Conservation (phyloP, 108 stramenopile genomes). For the Skeletonema menzelii region DNA sequence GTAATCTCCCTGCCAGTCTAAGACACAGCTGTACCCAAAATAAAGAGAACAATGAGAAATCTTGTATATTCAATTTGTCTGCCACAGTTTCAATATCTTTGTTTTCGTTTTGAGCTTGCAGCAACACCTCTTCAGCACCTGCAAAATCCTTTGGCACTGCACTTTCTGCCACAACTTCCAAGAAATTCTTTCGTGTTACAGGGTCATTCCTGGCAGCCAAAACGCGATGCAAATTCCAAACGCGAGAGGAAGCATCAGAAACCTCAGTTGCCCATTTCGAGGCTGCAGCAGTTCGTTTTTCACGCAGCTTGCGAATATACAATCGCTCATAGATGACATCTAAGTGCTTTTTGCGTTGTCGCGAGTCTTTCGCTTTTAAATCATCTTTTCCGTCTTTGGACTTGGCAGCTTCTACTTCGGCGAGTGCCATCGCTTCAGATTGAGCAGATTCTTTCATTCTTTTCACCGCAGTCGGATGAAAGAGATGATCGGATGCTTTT, state of each 20-base stretch:
- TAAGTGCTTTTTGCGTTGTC: slow-evolving; percentile 58
- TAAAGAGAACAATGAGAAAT: slow-evolving; percentile 64
- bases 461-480: slow-evolving; percentile 42
- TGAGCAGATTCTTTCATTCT: slow-evolving; percentile 38
- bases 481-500: slow-evolving; percentile 41
- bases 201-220: slow-evolving; percentile 78
- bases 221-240: slow-evolving; percentile 82
- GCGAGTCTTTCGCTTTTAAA: slow-evolving; percentile 44
- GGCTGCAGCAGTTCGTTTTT: slow-evolving; percentile 61
- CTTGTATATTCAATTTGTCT: slow-evolving; percentile 4
- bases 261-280: slow-evolving; percentile 59
- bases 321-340: slow-evolving; percentile 52
- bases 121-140: slow-evolving; percentile 13
- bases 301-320: slow-evolving; percentile 62
- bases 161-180: slow-evolving; percentile 66
- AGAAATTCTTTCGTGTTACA: slow-evolving; percentile 66
- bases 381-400: slow-evolving; percentile 46
- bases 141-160: slow-evolving; percentile 57
- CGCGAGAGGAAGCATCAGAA: slow-evolving; percentile 61
- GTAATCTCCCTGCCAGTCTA: slow-evolving; percentile 59
- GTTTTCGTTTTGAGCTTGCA: slow-evolving; percentile 50
- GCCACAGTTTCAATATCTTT: slow-evolving; percentile 29
- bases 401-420: slow-evolving; percentile 44
- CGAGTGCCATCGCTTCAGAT: slow-evolving; percentile 47
- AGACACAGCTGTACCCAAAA: slow-evolving; percentile 77